phyloP scores from a whole-genome alignment of 2,329 filamentous ascomycete genomes.

The Lachnellula suecica region DNA sequence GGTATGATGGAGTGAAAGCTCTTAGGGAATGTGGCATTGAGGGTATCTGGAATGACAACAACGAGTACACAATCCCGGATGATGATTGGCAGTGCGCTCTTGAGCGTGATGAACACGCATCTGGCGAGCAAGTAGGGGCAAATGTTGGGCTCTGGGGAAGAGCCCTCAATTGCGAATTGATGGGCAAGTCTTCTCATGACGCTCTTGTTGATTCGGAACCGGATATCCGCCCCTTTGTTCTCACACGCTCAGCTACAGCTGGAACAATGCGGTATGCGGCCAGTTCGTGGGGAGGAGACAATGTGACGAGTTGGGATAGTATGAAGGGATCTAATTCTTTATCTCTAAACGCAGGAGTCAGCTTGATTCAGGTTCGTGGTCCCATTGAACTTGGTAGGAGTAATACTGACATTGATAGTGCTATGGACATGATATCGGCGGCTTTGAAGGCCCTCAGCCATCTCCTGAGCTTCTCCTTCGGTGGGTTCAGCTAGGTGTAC shows the following conservation, averaged over 20 bases:
- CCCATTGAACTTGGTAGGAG: neutral
- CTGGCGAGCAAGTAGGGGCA: slow-evolving; percentile 37
- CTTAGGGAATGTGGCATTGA: slow-evolving; percentile 66
- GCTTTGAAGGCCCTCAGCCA: slow-evolving; percentile 73
- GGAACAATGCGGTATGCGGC: slow-evolving; percentile 69
- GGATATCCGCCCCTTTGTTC: slow-evolving; percentile 61
- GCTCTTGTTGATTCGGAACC: slow-evolving; percentile 60
- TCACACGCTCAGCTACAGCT: slow-evolving; percentile 69
- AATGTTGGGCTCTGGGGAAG: slow-evolving; percentile 69
- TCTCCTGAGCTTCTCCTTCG: slow-evolving; percentile 68
- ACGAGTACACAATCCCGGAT: slow-evolving; percentile 67
- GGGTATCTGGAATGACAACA: slow-evolving; percentile 79
- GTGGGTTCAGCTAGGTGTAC: slow-evolving; percentile 71
- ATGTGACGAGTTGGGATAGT: slow-evolving; percentile 70
- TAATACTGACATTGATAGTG: slow-evolving; percentile 37
- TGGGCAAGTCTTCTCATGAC: slow-evolving; percentile 69
- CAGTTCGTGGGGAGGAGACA: slow-evolving; percentile 75
- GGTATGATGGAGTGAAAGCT: slow-evolving; percentile 65
- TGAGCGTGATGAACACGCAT: slow-evolving; percentile 37
- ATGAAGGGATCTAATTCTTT: slow-evolving; percentile 73
- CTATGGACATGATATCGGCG: slow-evolving; percentile 73
- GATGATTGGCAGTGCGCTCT: slow-evolving; percentile 66
- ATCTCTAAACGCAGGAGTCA: slow-evolving; percentile 67
- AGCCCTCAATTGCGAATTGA: slow-evolving; percentile 67
- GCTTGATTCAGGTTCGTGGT: slow-evolving; percentile 56